phyloP scores from a whole-genome alignment of 371 early-diverging fungal species.

The Mucor piriformis region DNA sequence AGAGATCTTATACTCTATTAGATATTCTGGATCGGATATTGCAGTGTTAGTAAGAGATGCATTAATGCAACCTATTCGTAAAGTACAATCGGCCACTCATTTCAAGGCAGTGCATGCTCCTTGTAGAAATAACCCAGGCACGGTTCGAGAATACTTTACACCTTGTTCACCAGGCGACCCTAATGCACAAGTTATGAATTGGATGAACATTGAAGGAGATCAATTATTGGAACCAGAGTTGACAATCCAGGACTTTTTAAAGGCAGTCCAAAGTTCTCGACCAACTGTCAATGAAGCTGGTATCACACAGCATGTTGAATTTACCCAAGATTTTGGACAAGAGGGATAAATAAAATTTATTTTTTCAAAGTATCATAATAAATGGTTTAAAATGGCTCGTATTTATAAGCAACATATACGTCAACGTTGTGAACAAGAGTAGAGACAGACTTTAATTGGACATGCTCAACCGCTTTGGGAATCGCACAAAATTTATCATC shows the following conservation, averaged over 20 bases:
- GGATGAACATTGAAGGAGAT: constrained; percentile 85
- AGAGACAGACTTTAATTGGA: constrained; percentile 77
- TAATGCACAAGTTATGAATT: constrained; percentile 85
- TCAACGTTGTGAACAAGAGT: constrained; percentile 85
- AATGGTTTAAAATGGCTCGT: constrained; percentile 28
- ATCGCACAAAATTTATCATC: constrained; percentile 82
- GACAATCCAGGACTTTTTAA: constrained; percentile 81
- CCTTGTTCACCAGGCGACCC: constrained; percentile 97
- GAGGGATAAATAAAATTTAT: constrained; percentile 3
- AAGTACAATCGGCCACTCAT: constrained; percentile 94
- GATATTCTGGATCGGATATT: constrained; percentile 96
- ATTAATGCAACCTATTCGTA: constrained; percentile 95
- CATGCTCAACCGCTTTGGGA: constrained; percentile 80
- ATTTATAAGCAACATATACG: constrained; percentile 82
- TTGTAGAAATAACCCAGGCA: constrained; percentile 58
- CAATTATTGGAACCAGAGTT: constrained; percentile 92
- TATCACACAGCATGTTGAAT: constrained; percentile 79
- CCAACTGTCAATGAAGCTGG: constrained; percentile 88
- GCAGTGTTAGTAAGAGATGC: constrained; percentile 94
- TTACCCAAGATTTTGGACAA: constrained; percentile 88
- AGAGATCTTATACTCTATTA: too few species aligned
- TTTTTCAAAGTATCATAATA: too few species aligned
- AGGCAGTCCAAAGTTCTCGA: constrained; percentile 75
- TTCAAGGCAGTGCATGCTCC: constrained; percentile 80
- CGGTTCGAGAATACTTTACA: constrained; percentile 68